Evolutionary conservation across 164 flowering plant genomes (phyloP), one percentile per base, ranked within the genome.

Genomic region (Chimonanthus salicifolius): DNA sequence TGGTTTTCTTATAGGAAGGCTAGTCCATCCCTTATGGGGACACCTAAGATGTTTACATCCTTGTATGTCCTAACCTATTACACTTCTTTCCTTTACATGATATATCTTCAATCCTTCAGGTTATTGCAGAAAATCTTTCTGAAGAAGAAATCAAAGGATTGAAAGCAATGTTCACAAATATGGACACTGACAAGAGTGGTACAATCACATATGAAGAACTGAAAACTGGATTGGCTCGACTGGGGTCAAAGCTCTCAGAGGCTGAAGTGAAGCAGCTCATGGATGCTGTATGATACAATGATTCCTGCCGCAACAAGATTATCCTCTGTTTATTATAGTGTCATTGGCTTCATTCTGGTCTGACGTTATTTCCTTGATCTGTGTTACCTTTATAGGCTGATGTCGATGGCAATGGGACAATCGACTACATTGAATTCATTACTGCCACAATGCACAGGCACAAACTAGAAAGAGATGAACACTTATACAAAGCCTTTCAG

Each of bases 381-480:
- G 15, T 50, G 46, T 64, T 66, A 72, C 70, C 3, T 48, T 0
- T 71, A 70, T 80, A 94, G 99, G 99, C 98, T 78, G 99, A 94
- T 80, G 98, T 90, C 45, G 97, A 92, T 82, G 95, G 97, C 65
- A 85, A 90, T 83, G 99, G 97, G 51, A 80, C 93, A 2, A 92
- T 94, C 49, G 97, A 92, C 72, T 94, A 92, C 83, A 85, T 91
- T 68, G 97, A 94, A 76, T 94, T 94, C 72, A 87, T 92, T 66
- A 92, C 95, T 43, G 99, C 97, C 43, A 94, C 97, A 54, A 92
- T 94, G 95, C 97, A 92, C 71, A 84, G 92, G 73, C 91, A 92
- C 86, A 87, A 73, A 83, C 78, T 94, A 50, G 97, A 92, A 78
- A 83, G 89, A 75, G 99, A 94, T 60, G 99, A 92, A 50, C 85